Conservation (phyloP, 345 rosid genomes). For the Theobroma cacao region DNA sequence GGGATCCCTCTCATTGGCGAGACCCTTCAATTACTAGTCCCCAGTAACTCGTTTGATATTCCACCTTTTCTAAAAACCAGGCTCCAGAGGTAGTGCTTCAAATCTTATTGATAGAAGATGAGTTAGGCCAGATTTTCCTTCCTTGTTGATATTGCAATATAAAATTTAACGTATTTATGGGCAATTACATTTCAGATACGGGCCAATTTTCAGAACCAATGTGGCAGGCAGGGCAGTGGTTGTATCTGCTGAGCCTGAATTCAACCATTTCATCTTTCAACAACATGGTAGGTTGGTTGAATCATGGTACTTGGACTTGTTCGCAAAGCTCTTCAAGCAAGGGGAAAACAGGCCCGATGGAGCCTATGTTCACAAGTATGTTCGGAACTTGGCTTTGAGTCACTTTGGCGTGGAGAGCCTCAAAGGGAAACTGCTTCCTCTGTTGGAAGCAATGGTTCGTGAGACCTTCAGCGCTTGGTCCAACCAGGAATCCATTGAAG, state of each 20-base stretch:
- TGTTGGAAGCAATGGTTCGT: conserved; percentile 7
- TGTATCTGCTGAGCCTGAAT: conserved; percentile 31
- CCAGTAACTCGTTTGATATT: conserved; percentile 20
- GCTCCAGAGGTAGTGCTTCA: conserved; percentile 5
- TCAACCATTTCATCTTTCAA: conserved; percentile 22
- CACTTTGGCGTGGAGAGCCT: conserved; percentile 27
- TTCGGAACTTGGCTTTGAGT: neutral
- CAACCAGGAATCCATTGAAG: conserved; percentile 14
- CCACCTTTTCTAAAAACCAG: conserved; percentile 24
- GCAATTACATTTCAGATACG: conserved; percentile 21
- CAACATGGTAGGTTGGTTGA: conserved; percentile 30
- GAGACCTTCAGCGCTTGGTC: conserved; percentile 21
- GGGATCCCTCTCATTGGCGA: conserved; percentile 29
- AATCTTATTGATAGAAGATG: too few relatives aligned
- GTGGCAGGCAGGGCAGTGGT: conserved; percentile 27
- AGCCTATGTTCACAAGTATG: conserved; percentile 21
- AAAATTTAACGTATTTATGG: too few relatives aligned
- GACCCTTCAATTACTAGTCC: conserved; percentile 18
- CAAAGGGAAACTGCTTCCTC: conserved; percentile 17
- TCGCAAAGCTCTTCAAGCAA: conserved; percentile 17
- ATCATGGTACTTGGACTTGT: conserved; percentile 21
- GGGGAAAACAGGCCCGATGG: neutral
- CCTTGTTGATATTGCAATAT: too few relatives aligned
- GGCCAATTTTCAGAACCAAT: conserved; percentile 29
- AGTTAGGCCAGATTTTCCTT: too few relatives aligned